Evolutionary conservation across 208 protist species (phyloP), one percentile per base, ranked within the genome.

Genomic region (Leishmania lainsoni): DNA sequence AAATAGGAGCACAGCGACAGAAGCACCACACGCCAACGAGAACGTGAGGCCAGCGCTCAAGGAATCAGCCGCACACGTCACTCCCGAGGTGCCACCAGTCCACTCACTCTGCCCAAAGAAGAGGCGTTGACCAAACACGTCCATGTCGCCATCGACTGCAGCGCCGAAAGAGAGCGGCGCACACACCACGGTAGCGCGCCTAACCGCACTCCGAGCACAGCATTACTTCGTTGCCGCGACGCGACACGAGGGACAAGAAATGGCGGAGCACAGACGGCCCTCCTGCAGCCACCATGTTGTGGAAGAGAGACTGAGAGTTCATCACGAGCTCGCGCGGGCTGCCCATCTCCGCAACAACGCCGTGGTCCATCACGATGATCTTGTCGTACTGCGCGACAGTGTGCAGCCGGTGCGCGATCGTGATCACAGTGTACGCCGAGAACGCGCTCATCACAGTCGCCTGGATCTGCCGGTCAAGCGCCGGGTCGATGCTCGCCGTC

Each of bases 311-410:
- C 35, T 35, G 35, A 35, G 35, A 35, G 35, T 35, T 35, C 35
- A 35, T 35, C 35, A 35, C 81, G 2, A 93, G 86, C 51, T 93
- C 88, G 45, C 85, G 88, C 45, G 93, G 93, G 20, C 83, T 81
- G 61, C 92, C 92, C 72, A 83, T 83, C 83, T 92, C 90, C 49
- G 78, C 90, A 48, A 94, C 87, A 32, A 77, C 78, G 58, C 93
- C 93, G 74, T 90, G 75, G 74, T 93, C 87, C 89, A 96, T 92
- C 70, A 97, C 92, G 66, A 97, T 86, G 49, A 97, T 89, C 75
- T 84, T 86, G 84, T 95, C 91, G 85, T 94, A 95, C 81, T 80
- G 35, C 73, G 88, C 94, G 12, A 97, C 90, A 48, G 90, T 97
- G 74, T 94, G 90, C 81, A 95, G 88, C 49, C 90, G 85, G 84